These are phyloP conservation scores for Coniochaeta prunicola DNA, from an alignment of 2,329 filamentous ascomycete species.

Conservation along the genomic window DNA sequence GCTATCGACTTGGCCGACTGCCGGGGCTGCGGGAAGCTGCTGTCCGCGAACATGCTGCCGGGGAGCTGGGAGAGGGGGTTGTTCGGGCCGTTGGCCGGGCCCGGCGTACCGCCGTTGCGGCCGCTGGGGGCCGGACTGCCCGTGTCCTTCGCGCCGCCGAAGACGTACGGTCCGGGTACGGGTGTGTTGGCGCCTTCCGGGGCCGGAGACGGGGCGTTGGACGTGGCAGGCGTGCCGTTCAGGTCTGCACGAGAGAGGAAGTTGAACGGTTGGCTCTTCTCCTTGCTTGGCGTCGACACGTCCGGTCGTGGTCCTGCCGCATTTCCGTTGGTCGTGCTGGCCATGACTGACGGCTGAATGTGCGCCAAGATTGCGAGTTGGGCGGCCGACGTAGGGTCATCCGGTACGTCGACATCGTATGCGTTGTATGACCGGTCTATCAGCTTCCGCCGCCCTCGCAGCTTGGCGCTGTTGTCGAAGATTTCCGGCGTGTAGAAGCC, in stretches of 20 bases:
- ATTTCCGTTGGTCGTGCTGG: conserved; percentile 35
- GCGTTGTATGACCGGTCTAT: conserved; percentile 86
- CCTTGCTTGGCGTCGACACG: conserved; percentile 54
- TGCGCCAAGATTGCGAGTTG: conserved; percentile 61
- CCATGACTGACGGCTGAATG: conserved; percentile 50
- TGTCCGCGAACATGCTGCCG: conserved; percentile 40
- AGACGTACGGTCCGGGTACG: conserved; percentile 47
- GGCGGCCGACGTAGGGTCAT: conserved; percentile 81
- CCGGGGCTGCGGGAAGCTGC: conserved; percentile 25
- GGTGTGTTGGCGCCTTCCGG: conserved; percentile 72
- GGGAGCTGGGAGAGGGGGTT: conserved; percentile 20
- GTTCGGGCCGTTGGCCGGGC: conserved; percentile 20
- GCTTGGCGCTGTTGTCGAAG: conserved; percentile 77
- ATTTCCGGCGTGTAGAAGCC: conserved; percentile 86
- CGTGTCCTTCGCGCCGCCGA: conserved; percentile 38
- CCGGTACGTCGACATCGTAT: conserved; percentile 79
- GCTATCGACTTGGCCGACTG: conserved; percentile 48
- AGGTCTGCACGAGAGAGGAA: conserved; percentile 66
- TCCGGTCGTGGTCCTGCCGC: conserved; percentile 27
- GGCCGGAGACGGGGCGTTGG: conserved; percentile 78
- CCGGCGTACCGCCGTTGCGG: conserved; percentile 29
- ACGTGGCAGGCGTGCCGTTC: conserved; percentile 74
- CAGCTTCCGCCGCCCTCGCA: conserved; percentile 70
- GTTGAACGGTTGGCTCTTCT: conserved; percentile 59
- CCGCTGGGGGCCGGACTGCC: conserved; percentile 34